These are phyloP conservation scores for Fistulinella cinereoalba DNA, from an alignment of 1,284 basidiomycete species.

Conservation along the genomic window DNA sequence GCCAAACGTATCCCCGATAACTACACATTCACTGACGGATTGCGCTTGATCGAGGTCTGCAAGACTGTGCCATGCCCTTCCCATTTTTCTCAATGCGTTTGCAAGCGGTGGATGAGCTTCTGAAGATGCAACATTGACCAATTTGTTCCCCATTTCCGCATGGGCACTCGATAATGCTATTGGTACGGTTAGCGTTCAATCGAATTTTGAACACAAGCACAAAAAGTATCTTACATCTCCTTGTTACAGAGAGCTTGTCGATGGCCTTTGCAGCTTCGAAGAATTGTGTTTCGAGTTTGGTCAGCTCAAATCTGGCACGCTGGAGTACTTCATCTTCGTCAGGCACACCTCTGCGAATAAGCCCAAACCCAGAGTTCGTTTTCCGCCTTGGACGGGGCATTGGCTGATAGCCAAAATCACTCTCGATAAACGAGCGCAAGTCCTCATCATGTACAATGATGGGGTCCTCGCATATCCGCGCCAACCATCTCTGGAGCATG, in stretches of 20 bases:
- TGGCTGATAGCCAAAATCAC: slow-evolving; percentile 91
- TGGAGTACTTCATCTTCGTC: slow-evolving; percentile 86
- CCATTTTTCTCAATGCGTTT: slow-evolving; percentile 79
- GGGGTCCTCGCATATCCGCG: slow-evolving; percentile 84
- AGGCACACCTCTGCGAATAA: slow-evolving; percentile 70
- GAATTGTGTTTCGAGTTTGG: slow-evolving; percentile 86
- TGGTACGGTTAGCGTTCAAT: slow-evolving; percentile 1
- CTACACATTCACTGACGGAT: slow-evolving; percentile 87
- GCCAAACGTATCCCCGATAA: slow-evolving; percentile 86
- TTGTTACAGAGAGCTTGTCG: slow-evolving; percentile 76
- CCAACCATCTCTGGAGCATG: slow-evolving; percentile 90
- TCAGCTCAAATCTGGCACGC: slow-evolving; percentile 84
- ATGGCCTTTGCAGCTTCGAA: slow-evolving; percentile 86
- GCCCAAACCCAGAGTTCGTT: slow-evolving; percentile 60
- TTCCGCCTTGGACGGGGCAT: slow-evolving; percentile 73
- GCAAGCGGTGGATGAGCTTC: slow-evolving; percentile 81
- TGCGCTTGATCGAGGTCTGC: slow-evolving; percentile 84
- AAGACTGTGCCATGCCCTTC: slow-evolving; percentile 80
- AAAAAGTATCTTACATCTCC: slow-evolving; percentile 64
- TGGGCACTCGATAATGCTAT: slow-evolving; percentile 74
- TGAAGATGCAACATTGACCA: slow-evolving; percentile 83
- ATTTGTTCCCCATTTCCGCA: slow-evolving; percentile 85
- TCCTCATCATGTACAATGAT: slow-evolving; percentile 88
- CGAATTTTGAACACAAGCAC: neutral
- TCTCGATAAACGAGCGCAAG: slow-evolving; percentile 88